Percentiles rank a stretch among this genome's conserved stretches.
phyloP scores from a whole-genome alignment of 1,284 basidiomycete species.

The Mycena citricolor region DNA sequence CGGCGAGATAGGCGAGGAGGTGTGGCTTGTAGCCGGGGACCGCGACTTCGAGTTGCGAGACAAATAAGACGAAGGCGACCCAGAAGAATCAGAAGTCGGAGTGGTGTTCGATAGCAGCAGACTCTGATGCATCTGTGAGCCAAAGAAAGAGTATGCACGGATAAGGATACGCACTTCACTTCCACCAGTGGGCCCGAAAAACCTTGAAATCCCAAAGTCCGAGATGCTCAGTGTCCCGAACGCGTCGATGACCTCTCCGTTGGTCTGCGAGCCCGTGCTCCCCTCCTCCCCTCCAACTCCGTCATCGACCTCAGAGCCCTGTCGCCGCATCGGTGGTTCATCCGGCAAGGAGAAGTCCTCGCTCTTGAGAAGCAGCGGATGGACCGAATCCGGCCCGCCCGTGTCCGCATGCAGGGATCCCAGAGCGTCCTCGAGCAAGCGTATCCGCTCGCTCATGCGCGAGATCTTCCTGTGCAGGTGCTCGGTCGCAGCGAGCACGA shows the following conservation, averaged over 20 bases:
- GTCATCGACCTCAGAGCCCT: not conserved
- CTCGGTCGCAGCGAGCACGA: conserved; percentile 72
- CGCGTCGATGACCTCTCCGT: conserved; percentile 46
- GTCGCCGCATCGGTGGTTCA: not conserved
- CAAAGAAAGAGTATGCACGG: conserved; percentile 4
- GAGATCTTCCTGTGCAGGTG: conserved; percentile 67
- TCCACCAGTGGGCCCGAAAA: conserved; percentile 66
- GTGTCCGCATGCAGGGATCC: conserved; percentile 48
- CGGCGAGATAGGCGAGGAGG: no score
- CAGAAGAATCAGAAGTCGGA: no score
- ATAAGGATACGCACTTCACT: conserved; percentile 47
- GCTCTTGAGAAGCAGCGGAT: conserved; percentile 55
- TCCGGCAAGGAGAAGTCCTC: conserved; percentile 23
- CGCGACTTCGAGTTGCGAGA: no score
- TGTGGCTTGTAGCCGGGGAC: no score
- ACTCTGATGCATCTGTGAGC: conserved; percentile 22
- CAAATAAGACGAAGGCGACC: no score
- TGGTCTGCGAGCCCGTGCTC: conserved; percentile 25
- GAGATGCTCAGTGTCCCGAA: conserved; percentile 64
- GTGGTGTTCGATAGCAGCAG: conserved; percentile 33
- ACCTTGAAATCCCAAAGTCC: conserved; percentile 58
- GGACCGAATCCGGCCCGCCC: conserved; percentile 40
- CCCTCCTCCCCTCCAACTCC: conserved; percentile 5
- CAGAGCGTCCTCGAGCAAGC: conserved; percentile 67
- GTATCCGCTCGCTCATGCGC: conserved; percentile 59